Percentiles rank a stretch among this genome's conserved stretches.
Evolutionary conservation across 83 land plant genomes (phyloP).

Genomic region (Picea abies): DNA sequence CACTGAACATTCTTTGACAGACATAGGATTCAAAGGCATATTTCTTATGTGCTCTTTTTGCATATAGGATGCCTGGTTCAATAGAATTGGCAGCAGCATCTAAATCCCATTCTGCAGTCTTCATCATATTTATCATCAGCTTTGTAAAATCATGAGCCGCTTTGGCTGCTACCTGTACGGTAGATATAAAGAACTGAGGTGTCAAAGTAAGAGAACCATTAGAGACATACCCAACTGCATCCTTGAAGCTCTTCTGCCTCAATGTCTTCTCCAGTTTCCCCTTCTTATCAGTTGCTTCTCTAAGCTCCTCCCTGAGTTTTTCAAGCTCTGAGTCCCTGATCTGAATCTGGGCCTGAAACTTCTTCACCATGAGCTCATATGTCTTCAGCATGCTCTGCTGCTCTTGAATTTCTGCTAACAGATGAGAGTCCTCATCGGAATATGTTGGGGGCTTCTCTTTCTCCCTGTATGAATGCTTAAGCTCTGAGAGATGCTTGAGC

Average conservation of each 20-base stretch:
- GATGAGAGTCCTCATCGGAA: constrained; percentile 60
- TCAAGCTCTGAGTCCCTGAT: constrained; percentile 58
- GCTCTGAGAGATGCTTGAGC: constrained; percentile 74
- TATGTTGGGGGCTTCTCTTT: constrained; percentile 37
- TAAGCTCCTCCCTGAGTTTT: constrained; percentile 52
- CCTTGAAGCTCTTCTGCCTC: constrained; percentile 58
- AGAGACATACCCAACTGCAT: constrained; percentile 31
- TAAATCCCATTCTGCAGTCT: constrained; percentile 86
- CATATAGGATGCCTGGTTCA: constrained; percentile 60
- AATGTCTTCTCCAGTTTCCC: constrained; percentile 66
- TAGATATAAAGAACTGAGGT: constrained; percentile 50
- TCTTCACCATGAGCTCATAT: constrained; percentile 75
- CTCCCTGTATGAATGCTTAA: constrained; percentile 77
- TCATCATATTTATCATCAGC: constrained; percentile 81
- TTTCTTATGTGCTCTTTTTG: constrained; percentile 73
- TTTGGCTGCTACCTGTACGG: constrained; percentile 61
- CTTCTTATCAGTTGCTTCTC: constrained; percentile 48
- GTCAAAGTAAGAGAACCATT: constrained; percentile 43
- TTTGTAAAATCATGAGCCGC: constrained; percentile 83
- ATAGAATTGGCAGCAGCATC: constrained; percentile 86
- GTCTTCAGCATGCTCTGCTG: constrained; percentile 72
- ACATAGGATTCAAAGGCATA: too few relatives aligned
- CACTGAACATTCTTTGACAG: constrained; percentile 75
- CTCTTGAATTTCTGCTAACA: constrained; percentile 59
- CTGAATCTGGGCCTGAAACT: constrained; percentile 73